Base-by-base conservation (phyloP, 1,139 yeast genomes). In the Yamadazyma buinensis region DNA sequence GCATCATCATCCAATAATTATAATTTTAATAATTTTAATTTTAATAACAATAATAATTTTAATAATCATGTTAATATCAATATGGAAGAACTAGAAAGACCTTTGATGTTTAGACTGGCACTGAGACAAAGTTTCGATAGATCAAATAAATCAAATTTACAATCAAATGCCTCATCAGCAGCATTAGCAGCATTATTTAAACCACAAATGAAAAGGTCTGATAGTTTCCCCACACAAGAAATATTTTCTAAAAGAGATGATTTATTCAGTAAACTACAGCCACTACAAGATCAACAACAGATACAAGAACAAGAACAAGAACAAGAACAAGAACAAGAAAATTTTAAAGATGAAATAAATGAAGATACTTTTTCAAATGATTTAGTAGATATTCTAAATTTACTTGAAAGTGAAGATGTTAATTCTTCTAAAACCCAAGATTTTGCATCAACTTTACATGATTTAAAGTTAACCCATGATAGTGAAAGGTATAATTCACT, bases 171-270 rank as follows among this genome's bases (percentile, higher is more conserved):
- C 1, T 77, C 82, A 2, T 72, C 80, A 2, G 84, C 84, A 2
- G 84, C 84, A 0, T 57, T 79, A 39, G 71, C 80, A 2, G 84
- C 82, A 1, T 61, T 78, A 30, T 75, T 78, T 46, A 59, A 71
- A 24, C 73, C 73, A 2, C 52, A 57, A 5, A 46, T 65, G 35
- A 52, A 50, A 41, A 47, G 73, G 23, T 48, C 67, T 1, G 73
- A 64, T 23, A 62, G 69, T 39, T 48, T 59, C 37, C 72, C 72
- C 1, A 56, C 58, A 5, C 52, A 51, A 33, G 52, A 52, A 31
- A 26, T 58, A 14, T 55, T 50, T 24, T 42, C 52, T 5, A 17
- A 17, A 1, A 11, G 7, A 11, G 14, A 22, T 22, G 12, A 22
- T 23, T 22, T 29, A 26, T 4, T n/a, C n/a, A n/a, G n/a, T n/a